Evolutionary conservation across 2,329 filamentous ascomycete genomes (phyloP).

Genomic region (Penicillium sp.): DNA sequence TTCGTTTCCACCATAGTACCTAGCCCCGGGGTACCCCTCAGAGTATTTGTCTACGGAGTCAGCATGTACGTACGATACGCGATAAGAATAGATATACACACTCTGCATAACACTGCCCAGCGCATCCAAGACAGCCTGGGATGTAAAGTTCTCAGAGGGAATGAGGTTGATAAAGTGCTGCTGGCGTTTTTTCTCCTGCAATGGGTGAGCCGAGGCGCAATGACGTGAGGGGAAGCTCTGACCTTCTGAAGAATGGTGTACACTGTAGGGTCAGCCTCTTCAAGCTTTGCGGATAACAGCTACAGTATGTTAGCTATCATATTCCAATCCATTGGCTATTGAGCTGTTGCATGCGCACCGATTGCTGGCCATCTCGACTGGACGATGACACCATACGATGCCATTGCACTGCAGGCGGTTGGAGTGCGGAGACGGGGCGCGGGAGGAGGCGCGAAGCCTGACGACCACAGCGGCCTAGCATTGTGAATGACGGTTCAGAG

Average conservation of each 20-base stretch:
- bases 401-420: slow-evolving; percentile 32
- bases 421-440: slow-evolving; percentile 31
- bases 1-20: slow-evolving; percentile 97
- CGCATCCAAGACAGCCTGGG: slow-evolving; percentile 87
- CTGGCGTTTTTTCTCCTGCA: slow-evolving; percentile 89
- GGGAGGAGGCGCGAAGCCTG: slow-evolving; percentile 39
- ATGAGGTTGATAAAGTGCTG: slow-evolving; percentile 99
- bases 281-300: slow-evolving; percentile 78
- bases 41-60: slow-evolving; percentile 84
- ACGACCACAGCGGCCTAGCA: slow-evolving; percentile 43
- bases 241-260: slow-evolving; percentile 92
- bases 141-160: slow-evolving; percentile 94
- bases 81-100: slow-evolving; percentile 48
- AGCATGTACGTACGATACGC: slow-evolving; percentile 11
- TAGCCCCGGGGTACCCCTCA: slow-evolving; percentile 92
- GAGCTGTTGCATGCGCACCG: slow-evolving; percentile 32
- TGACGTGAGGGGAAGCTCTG: slow-evolving; percentile 29
- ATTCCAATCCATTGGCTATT: background rate
- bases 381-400: slow-evolving; percentile 45
- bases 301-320: slow-evolving; percentile 42
- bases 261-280: slow-evolving; percentile 84
- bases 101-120: slow-evolving; percentile 95
- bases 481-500: slow-evolving; percentile 31
- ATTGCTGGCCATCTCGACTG: slow-evolving; percentile 48
- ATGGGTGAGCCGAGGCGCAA: slow-evolving; percentile 23